Evolutionary conservation across 805 yeast species (phyloP), one percentile per base, ranked within the genome.

Genomic region (Isabelozyma gotoi): DNA sequence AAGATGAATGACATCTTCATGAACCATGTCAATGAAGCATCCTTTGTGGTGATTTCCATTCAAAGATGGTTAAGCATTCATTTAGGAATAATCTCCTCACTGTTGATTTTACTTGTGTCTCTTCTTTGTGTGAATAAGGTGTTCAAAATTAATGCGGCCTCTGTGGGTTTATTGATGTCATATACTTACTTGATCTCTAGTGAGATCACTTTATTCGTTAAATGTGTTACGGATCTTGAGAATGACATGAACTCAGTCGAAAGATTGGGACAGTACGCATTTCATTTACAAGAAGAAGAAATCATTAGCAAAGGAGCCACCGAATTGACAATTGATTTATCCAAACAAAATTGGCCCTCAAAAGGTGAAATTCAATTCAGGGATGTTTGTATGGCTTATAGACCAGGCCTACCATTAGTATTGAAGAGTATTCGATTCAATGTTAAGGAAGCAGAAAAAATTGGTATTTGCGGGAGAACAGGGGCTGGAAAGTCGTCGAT

Each of bases 241-340:
- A 74, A 71, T 40, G 74, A 71, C 41, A 71, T 78, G 74, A 76
- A 74, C 53, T 71, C 80, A 5, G 80, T 72, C 6, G 82, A 78
- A 55, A 65, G 80, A 53, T 48, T 60, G 39, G 56, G 55, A 43
- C 52, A 59, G 14, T 64, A 63, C 62, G 85, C 84, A 0, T 68
- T 67, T 46, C 65, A 74, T 11, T 59, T 85, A 39, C 80, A 77
- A 2, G 80, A 80, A 51, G 92, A 85, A 58, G 84, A 82, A 1
- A 61, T 67, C 38, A 74, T 77, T 38, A 57, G 78, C 50, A 46
- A 60, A 56, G 33, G 67, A 42, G 71, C 59, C 34, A 36, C 39
- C 27, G 53, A 53, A 5, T 76, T 76, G 37, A 17, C n/a, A 8
- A 2, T 17, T 16, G 12, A 12, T 31, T n/a, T 19, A 7, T 7